Base-by-base conservation (phyloP, 371 early-diverging fungal species). In the Mucor piriformis region DNA sequence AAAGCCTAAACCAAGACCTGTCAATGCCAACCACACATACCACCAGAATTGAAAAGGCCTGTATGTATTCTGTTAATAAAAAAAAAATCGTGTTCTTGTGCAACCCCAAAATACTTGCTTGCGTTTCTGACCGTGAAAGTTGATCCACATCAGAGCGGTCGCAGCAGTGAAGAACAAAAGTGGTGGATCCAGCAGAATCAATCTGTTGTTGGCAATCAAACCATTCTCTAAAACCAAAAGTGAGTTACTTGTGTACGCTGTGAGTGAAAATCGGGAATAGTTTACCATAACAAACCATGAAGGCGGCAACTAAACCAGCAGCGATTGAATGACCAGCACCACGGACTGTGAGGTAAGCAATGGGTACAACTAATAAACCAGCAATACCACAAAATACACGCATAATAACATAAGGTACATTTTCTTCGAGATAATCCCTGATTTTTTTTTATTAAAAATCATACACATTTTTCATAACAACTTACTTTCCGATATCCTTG, bases 161-260 rank as follows among this genome's bases (percentile, higher is more conserved):
- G 82, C 70, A 0, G 90, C 84, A 21, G 87, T 89, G 56, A 95
- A 96, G 52, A 96, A 87, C 33, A 97, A 81, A 40, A 98, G 74
- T 59, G 89, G 88, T 20, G 94, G 84, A 71, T 98, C 98, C 60
- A 98, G 79, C 27, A 97, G 76, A 32, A 97, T 97, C 59, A 94
- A 73, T 27, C 97, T 82, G 43, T 88, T 91, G 67, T 98, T 96
- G 8, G 97, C 88, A 44, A 93, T 83, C 54, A 96, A 76, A 6
- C 91, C 83, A 68, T 93, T 97, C 56, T 97, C 97, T 91, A 42
- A n/a, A n/a, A n/a, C n/a, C n/a, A n/a, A n/a, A n/a, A n/a, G n/a
- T n/a, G n/a, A n/a, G n/a, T n/a, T n/a, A n/a, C n/a, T n/a, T n/a
- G n/a, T n/a, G n/a, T n/a, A n/a, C n/a, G n/a, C n/a, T n/a, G n/a